Evolutionary conservation across 75 land plant species (phyloP).

Genomic region (Sequoiadendron giganteum): DNA sequence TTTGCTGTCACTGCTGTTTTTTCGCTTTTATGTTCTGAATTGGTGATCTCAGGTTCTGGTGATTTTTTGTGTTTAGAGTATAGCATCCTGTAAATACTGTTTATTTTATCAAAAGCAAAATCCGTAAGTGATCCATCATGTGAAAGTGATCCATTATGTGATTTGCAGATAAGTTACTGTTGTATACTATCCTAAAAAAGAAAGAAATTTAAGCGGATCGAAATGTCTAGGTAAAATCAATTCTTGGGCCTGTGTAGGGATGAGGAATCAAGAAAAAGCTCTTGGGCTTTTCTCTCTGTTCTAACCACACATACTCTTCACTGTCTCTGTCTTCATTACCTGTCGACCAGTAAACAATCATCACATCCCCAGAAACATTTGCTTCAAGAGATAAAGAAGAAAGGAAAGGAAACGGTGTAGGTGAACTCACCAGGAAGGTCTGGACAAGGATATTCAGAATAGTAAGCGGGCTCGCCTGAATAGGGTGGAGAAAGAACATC

Average conservation of each 20-base stretch:
- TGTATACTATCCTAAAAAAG: neutral
- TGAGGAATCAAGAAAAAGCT: neutral
- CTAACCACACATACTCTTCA: neutral
- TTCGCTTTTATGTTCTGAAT: too few relatives aligned
- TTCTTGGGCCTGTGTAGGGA: neutral
- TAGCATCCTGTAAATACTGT: too few relatives aligned
- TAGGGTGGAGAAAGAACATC: slow-evolving; percentile 68
- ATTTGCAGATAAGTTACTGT: too few relatives aligned
- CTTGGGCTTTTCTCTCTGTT: neutral
- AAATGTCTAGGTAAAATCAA: neutral
- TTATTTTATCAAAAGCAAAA: neutral
- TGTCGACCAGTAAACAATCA: neutral
- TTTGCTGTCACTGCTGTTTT: too few relatives aligned
- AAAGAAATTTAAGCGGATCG: neutral
- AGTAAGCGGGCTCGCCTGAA: slow-evolving; percentile 16
- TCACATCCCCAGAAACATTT: neutral
- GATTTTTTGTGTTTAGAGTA: too few relatives aligned
- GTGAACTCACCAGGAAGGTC: neutral
- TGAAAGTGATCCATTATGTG: too few relatives aligned
- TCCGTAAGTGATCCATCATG: neutral
- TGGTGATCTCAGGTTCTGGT: too few relatives aligned
- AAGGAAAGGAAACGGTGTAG: neutral
- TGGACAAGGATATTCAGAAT: neutral
- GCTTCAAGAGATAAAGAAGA: too few relatives aligned
- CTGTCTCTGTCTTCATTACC: neutral